Evolutionary conservation across 176 grass and related monocot genomes (phyloP).

Genomic region (Thinopyrum elongatum): DNA sequence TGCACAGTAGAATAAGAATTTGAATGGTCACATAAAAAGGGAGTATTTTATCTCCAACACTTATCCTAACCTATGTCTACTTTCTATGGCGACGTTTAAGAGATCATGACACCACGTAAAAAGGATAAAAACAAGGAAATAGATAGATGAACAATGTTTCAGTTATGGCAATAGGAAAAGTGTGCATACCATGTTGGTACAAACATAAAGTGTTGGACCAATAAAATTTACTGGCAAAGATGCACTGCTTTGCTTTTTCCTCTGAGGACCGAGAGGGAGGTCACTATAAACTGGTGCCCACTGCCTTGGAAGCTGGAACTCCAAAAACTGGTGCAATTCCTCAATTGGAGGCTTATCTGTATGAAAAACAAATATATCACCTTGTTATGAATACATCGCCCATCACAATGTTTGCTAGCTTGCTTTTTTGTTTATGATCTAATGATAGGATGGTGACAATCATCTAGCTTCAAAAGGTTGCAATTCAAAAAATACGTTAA

Average conservation of each 20-base stretch:
- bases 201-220: conserved; percentile 89
- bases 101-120: neutral
- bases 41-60: neutral
- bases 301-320: conserved; percentile 96
- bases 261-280: conserved; percentile 87
- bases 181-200: conserved; percentile 80
- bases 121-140: conserved; percentile 4
- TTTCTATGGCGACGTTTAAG: neutral
- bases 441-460: neutral
- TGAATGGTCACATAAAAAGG: neutral
- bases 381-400: neutral
- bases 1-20: neutral
- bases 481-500: neutral
- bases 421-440: neutral
- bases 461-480: neutral
- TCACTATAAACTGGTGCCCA: conserved; percentile 97
- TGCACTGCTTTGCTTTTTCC: conserved; percentile 70
- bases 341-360: conserved; percentile 90
- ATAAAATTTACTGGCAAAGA: conserved; percentile 89
- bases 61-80: neutral
- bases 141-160: neutral
- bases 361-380: conserved; percentile 29
- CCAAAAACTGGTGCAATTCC: conserved; percentile 94
- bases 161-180: neutral
- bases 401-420: conserved; percentile 2